A percentile compares a stretch with the other conserved stretches of the same genome.
Conservation (phyloP, 805 yeast genomes). For the Candida saitoana region DNA sequence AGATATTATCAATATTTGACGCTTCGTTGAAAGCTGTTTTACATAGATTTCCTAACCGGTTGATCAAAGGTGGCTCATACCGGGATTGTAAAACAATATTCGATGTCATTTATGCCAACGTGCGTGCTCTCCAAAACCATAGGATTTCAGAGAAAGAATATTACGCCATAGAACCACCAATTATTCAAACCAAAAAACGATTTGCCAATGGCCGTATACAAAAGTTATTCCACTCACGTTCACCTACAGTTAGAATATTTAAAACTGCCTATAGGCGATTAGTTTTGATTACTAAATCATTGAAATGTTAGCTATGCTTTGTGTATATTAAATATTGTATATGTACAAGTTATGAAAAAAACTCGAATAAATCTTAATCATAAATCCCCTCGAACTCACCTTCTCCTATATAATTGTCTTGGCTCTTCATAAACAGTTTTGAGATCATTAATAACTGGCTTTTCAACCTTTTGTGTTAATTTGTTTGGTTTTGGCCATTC, state of each 20-base stretch:
- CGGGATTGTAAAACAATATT: neutral
- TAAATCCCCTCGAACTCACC: constrained; percentile 12
- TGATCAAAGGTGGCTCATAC: neutral
- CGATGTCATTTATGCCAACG: neutral
- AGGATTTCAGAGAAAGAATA: neutral
- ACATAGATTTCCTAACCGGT: neutral
- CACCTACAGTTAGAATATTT: no score
- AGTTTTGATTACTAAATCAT: neutral
- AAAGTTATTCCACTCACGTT: no score
- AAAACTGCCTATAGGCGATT: neutral
- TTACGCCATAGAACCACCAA: neutral
- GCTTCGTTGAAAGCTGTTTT: neutral
- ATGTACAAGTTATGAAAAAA: neutral
- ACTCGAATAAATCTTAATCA: neutral
- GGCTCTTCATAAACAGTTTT: constrained; percentile 30
- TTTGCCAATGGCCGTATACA: no score
- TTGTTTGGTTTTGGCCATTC: constrained; percentile 54
- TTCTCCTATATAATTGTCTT: constrained; percentile 28
- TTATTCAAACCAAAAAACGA: no score
- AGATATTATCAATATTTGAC: neutral
- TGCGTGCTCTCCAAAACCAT: neutral
- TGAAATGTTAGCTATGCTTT: neutral
- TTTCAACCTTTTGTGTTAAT: constrained; percentile 29
- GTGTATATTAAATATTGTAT: neutral
- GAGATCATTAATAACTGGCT: constrained; percentile 24